Evolutionary conservation across 495 filamentous ascomycete species (phyloP).

Genomic region (Apiosordaria backusii): DNA sequence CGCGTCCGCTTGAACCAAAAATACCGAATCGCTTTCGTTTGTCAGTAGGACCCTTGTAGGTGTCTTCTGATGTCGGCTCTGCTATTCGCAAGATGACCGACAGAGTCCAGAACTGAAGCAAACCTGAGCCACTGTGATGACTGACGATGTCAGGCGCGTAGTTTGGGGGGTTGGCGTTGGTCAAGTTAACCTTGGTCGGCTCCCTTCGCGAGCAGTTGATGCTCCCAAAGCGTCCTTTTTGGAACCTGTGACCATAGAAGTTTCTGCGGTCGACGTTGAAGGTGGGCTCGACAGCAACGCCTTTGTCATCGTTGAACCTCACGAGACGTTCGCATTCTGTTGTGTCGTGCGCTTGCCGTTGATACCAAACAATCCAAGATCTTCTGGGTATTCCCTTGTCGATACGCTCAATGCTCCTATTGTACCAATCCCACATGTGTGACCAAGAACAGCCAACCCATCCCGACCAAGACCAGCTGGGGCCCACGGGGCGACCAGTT

Average conservation of each 20-base stretch:
- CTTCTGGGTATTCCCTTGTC: conserved; percentile 7
- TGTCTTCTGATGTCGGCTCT: too few relatives aligned
- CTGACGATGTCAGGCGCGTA: too few relatives aligned
- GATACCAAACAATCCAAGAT: conserved; percentile 25
- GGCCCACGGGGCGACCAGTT: not conserved
- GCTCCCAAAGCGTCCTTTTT: not conserved
- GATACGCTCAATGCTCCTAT: conserved; percentile 13
- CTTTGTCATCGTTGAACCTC: not conserved
- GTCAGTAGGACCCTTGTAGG: too few relatives aligned
- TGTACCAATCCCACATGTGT: conserved; percentile 23
- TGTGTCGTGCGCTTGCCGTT: conserved; percentile 8
- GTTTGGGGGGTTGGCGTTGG: not conserved
- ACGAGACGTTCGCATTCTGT: conserved; percentile 1
- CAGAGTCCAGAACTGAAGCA: too few relatives aligned
- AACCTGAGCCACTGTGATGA: too few relatives aligned
- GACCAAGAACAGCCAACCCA: conserved; percentile 16
- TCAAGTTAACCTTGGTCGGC: not conserved
- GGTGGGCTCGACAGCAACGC: not conserved
- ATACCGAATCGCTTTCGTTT: too few relatives aligned
- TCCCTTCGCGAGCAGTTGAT: conserved; percentile 1
- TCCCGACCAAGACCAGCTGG: conserved; percentile 26
- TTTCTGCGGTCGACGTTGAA: not conserved
- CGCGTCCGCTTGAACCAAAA: too few relatives aligned
- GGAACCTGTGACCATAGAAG: conserved; percentile 4
- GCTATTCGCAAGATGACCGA: too few relatives aligned